A percentile compares a stretch with the other conserved stretches of the same genome.
Conservation (phyloP, 768 basidiomycete genomes). For the Russula sp. region DNA sequence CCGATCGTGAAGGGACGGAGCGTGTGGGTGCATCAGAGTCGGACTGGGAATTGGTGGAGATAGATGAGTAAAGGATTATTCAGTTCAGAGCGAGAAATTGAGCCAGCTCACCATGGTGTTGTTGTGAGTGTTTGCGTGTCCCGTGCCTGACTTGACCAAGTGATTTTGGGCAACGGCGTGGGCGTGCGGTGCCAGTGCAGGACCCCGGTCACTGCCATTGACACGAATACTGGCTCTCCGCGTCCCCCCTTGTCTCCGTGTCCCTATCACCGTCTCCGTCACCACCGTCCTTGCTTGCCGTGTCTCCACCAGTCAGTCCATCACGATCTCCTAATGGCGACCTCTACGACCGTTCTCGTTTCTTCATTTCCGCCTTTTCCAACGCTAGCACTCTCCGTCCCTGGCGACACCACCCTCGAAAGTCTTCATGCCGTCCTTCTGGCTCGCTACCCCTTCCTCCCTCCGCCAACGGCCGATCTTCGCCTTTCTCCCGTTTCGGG, state of each 20-base stretch:
- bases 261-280: too few species aligned
- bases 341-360: constrained; percentile 45
- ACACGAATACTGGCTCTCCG: neutral
- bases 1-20: constrained; percentile 33
- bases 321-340: constrained; percentile 34
- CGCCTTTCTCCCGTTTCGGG: constrained; percentile 37
- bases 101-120: constrained; percentile 4
- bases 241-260: neutral
- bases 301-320: too few species aligned
- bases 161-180: too few species aligned
- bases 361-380: constrained; percentile 57
- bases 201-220: neutral
- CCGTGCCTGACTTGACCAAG: too few species aligned
- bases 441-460: constrained; percentile 42
- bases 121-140: neutral
- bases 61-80: neutral
- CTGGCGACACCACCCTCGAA: constrained; percentile 34
- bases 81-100: neutral
- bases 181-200: neutral
- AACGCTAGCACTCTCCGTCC: constrained; percentile 42
- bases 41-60: constrained; percentile 46
- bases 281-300: neutral
- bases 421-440: constrained; percentile 39
- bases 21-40: constrained; percentile 64
- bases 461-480: constrained; percentile 38